These are phyloP conservation scores for Eucalyptus fibrosa DNA, from an alignment of 345 rosid genomes.

Conservation along the genomic window DNA sequence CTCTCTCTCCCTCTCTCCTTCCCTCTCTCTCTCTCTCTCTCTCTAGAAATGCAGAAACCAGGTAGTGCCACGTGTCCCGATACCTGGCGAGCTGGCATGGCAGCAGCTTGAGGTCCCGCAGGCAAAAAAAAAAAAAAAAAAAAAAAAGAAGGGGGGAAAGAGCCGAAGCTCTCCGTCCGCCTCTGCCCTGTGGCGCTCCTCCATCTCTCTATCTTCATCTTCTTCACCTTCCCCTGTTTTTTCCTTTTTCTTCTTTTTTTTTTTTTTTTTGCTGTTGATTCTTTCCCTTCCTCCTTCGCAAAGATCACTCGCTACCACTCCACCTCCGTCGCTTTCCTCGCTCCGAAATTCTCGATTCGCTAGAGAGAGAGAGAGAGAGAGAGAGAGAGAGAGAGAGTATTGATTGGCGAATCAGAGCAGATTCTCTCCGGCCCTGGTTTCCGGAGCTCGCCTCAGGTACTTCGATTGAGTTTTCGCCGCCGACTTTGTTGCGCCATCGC, in stretches of 20 bases:
- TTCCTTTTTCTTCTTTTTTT: no score
- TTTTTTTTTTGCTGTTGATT: neutral
- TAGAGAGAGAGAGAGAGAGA: neutral
- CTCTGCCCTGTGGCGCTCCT: neutral
- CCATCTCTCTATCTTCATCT: neutral
- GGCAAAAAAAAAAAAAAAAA: neutral
- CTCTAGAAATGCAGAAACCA: conserved; percentile 3
- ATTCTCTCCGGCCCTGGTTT: neutral
- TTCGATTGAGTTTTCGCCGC: neutral
- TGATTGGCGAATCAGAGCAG: neutral
- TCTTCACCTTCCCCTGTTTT: neutral
- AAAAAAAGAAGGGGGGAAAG: no score
- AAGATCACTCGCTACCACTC: neutral
- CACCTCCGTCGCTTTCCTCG: neutral
- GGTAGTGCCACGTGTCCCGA: conserved; percentile 58
- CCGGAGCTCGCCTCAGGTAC: neutral
- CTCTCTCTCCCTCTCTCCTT: neutral
- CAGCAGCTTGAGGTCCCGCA: conserved; percentile 21
- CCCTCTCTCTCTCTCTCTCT: neutral
- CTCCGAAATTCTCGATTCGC: neutral
- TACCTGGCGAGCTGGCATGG: conserved; percentile 54
- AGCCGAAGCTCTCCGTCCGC: neutral
- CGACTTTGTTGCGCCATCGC: neutral
- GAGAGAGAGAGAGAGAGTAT: neutral
- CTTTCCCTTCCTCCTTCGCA: neutral